Percentiles rank a stretch among this genome's conserved stretches.
Conservation (phyloP, 2,329 filamentous ascomycete species). For the Whalleya microplaca region DNA sequence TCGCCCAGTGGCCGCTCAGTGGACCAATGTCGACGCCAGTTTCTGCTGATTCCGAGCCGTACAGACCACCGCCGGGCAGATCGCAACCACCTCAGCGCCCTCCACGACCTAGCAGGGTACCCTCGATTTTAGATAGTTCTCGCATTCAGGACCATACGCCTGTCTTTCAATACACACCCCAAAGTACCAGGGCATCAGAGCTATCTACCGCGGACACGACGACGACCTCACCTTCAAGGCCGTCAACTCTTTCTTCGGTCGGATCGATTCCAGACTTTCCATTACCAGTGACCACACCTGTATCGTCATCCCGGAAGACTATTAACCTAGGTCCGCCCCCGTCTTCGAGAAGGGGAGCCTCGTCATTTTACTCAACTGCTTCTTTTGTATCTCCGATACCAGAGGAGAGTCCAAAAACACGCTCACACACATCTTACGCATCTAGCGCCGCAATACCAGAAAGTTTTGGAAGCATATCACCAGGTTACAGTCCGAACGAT, state of each 20-base stretch:
- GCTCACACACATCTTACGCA: constrained; percentile 67
- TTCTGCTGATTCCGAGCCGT: constrained; percentile 42
- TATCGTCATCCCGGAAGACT: constrained; percentile 49
- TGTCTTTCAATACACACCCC: constrained; percentile 52
- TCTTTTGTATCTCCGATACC: constrained; percentile 77
- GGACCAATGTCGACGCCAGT: constrained; percentile 33
- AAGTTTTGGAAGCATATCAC: constrained; percentile 61
- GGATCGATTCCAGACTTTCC: constrained; percentile 65
- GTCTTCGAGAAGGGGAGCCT: constrained; percentile 61
- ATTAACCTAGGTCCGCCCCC: constrained; percentile 63
- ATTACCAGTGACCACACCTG: constrained; percentile 43
- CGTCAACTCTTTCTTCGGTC: constrained; percentile 56
- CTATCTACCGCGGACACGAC: constrained; percentile 52
- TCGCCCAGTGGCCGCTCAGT: constrained; percentile 44
- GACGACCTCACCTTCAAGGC: constrained; percentile 52
- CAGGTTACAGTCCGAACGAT: constrained; percentile 50
- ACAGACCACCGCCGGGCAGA: constrained; percentile 54
- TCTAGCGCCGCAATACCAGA: constrained; percentile 75
- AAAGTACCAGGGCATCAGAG: constrained; percentile 42
- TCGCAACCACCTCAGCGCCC: constrained; percentile 60
- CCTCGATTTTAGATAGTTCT: constrained; percentile 61
- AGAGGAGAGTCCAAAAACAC: constrained; percentile 65
- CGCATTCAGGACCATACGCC: constrained; percentile 60
- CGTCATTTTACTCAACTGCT: constrained; percentile 66
- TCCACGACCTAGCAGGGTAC: constrained; percentile 62